These are phyloP conservation scores for Paxillus ammoniavirescens DNA, from an alignment of 768 basidiomycete species.

Conservation along the genomic window DNA sequence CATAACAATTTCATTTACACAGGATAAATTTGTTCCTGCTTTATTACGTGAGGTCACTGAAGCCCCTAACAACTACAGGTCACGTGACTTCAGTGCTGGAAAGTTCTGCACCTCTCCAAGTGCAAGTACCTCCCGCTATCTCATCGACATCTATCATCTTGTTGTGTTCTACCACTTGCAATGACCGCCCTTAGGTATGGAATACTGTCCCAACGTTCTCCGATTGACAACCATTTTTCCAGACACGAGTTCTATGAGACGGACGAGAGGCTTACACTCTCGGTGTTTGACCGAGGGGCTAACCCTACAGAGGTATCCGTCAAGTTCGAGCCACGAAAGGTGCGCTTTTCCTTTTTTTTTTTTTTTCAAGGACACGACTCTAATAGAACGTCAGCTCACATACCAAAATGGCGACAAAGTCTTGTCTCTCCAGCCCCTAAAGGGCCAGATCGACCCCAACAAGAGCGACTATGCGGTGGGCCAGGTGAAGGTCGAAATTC, in stretches of 20 bases:
- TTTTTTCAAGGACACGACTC: neutral
- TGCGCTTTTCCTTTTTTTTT: constrained; percentile 28
- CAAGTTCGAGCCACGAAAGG: constrained; percentile 63
- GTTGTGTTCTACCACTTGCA: neutral
- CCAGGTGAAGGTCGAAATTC: constrained; percentile 87
- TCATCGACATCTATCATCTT: neutral
- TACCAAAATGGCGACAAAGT: constrained; percentile 69
- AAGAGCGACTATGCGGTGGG: constrained; percentile 66
- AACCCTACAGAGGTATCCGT: constrained; percentile 63
- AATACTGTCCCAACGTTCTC: no score
- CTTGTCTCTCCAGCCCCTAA: constrained; percentile 77
- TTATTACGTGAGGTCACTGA: no score
- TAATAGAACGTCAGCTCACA: constrained; percentile 10
- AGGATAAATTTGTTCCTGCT: no score
- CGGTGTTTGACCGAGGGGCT: constrained; percentile 77
- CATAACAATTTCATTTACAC: no score
- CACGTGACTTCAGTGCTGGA: constrained; percentile 29
- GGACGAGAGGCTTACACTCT: constrained; percentile 69
- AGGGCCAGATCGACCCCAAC: constrained; percentile 72
- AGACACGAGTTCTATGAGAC: constrained; percentile 91
- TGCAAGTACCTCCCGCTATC: no score
- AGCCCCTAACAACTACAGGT: no score
- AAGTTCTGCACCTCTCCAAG: constrained; percentile 17
- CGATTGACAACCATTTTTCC: neutral
- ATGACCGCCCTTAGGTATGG: constrained; percentile 32